phyloP scores from a whole-genome alignment of 768 basidiomycete genomes.

The Phaeotremella skinneri region DNA sequence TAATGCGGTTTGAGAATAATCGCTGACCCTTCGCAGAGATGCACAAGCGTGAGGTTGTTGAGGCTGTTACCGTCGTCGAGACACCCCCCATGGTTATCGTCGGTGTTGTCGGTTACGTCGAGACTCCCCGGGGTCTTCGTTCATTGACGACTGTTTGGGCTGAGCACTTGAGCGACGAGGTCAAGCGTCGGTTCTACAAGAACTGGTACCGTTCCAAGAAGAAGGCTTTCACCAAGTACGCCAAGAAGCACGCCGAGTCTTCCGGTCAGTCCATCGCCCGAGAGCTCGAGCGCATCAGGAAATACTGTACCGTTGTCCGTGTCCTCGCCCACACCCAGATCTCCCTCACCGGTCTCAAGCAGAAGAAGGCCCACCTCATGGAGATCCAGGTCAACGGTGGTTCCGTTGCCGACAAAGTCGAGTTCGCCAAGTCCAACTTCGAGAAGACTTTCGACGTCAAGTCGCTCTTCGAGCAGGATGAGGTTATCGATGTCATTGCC shows the following conservation, averaged over 20 bases:
- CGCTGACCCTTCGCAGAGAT: conserved; percentile 65
- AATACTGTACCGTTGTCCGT: conserved; percentile 99
- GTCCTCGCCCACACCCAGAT: conserved; percentile 99
- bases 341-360: conserved; percentile 92
- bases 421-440: conserved; percentile 87
- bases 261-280: conserved; percentile 85
- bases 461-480: conserved; percentile 91
- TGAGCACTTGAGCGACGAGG: conserved; percentile 91
- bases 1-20: not conserved
- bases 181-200: conserved; percentile 97
- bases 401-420: conserved; percentile 88
- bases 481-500: conserved; percentile 92
- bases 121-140: conserved; percentile 98
- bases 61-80: conserved; percentile 93
- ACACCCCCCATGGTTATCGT: conserved; percentile 95
- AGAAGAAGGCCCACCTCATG: conserved; percentile 99
- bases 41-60: conserved; percentile 99
- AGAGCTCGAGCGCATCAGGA: conserved; percentile 98
- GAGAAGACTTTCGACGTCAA: conserved; percentile 90
- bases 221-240: conserved; percentile 99
- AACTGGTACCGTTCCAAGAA: conserved; percentile 99
- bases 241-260: conserved; percentile 97
- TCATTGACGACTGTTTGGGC: conserved; percentile 97
- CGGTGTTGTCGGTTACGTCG: conserved; percentile 98
- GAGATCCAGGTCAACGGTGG: conserved; percentile 99